Conservation (phyloP, 108 stramenopile genomes). For the Nannochloropsis oceanica region DNA sequence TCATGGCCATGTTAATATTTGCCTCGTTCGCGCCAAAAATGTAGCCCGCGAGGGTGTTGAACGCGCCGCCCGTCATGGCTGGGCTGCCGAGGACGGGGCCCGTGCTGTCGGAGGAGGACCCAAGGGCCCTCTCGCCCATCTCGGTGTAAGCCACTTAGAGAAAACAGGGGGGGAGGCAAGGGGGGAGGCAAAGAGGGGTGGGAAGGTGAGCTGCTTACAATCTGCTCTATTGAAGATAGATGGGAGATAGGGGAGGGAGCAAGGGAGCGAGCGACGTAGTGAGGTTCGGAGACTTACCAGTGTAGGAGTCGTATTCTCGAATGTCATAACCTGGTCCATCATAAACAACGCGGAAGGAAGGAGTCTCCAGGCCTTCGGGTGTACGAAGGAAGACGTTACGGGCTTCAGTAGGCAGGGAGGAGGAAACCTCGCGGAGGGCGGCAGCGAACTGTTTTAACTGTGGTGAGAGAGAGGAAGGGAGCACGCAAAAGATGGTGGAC, state of each 20-base stretch:
- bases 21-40: conserved; percentile 78
- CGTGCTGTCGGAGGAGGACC: conserved; percentile 41
- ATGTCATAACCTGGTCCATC: conserved; percentile 44
- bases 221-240: too few species aligned
- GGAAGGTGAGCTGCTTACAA: too few species aligned
- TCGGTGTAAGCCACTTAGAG: neutral
- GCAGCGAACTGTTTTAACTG: neutral
- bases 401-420: neutral
- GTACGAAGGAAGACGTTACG: conserved; percentile 25
- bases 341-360: conserved; percentile 49
- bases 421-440: neutral
- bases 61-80: conserved; percentile 46
- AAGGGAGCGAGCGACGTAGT: neutral
- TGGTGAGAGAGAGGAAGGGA: neutral
- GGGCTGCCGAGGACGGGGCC: conserved; percentile 36
- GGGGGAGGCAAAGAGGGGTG: neutral
- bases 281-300: conserved; percentile 44
- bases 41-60: conserved; percentile 79
- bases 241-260: neutral
- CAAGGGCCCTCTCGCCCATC: conserved; percentile 5
- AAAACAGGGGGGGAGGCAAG: conserved; percentile 3
- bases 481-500: neutral
- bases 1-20: conserved; percentile 72
- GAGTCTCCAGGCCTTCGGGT: conserved; percentile 59
- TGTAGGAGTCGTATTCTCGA: conserved; percentile 56